Evolutionary conservation across 352 stramenopile genomes (phyloP).

Genomic region (Halophytophthora polymorphica): DNA sequence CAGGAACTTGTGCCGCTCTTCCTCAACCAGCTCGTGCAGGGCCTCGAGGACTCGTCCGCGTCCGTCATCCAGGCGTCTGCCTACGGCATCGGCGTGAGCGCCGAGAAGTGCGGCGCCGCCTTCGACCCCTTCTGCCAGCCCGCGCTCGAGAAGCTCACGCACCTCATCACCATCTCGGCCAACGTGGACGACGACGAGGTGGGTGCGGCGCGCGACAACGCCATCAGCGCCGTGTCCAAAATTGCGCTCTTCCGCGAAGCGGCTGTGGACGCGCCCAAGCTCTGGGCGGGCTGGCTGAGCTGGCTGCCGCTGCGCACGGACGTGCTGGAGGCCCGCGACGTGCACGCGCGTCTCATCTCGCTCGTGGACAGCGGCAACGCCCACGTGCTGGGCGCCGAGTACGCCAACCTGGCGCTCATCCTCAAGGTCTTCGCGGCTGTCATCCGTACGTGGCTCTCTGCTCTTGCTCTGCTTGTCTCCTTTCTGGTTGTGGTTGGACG

Average conservation of each 20-base stretch:
- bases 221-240: slow-evolving; percentile 80
- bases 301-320: slow-evolving; percentile 81
- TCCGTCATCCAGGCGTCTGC: slow-evolving; percentile 76
- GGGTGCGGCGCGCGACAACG: slow-evolving; percentile 73
- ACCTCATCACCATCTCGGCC: slow-evolving; percentile 50
- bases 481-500: neutral
- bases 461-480: slow-evolving; percentile 8
- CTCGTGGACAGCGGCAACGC: slow-evolving; percentile 57
- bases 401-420: slow-evolving; percentile 57
- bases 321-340: slow-evolving; percentile 70
- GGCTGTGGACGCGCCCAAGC: slow-evolving; percentile 51
- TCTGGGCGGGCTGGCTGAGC: slow-evolving; percentile 76
- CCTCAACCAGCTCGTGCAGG: slow-evolving; percentile 65
- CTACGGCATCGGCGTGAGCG: slow-evolving; percentile 83
- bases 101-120: slow-evolving; percentile 65
- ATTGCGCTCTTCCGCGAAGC: slow-evolving; percentile 59
- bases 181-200: slow-evolving; percentile 60
- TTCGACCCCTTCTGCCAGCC: slow-evolving; percentile 70
- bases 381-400: slow-evolving; percentile 65
- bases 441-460: slow-evolving; percentile 45
- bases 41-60: slow-evolving; percentile 63
- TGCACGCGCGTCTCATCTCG: slow-evolving; percentile 70
- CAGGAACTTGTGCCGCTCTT: slow-evolving; percentile 78
- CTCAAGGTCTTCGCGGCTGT: slow-evolving; percentile 78
- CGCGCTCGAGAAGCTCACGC: slow-evolving; percentile 72